A percentile compares a stretch with the other conserved stretches of the same genome.
Evolutionary conservation across 345 rosid genomes (phyloP).

Genomic region (Pistacia vera): DNA sequence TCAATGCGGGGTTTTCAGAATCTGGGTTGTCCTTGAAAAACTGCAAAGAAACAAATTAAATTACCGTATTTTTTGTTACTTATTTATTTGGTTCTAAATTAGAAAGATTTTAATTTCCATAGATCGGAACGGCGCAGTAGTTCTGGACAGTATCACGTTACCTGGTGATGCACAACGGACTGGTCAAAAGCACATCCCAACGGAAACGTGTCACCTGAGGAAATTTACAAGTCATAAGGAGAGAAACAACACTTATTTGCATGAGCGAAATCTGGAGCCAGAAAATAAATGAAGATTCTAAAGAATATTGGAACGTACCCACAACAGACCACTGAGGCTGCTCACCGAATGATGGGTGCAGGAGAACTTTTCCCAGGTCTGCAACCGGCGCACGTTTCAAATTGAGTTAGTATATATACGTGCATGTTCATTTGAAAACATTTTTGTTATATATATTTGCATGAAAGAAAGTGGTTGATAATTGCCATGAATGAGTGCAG

Average conservation of each 20-base stretch:
- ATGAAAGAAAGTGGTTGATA: not conserved
- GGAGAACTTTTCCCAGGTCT: constrained; percentile 74
- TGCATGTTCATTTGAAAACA: not conserved
- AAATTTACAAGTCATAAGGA: not conserved
- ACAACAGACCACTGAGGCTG: constrained; percentile 75
- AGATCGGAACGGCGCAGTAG: too few relatives aligned
- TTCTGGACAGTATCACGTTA: not conserved
- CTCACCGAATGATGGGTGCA: constrained; percentile 53
- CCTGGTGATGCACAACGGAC: constrained; percentile 59
- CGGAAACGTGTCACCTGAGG: constrained; percentile 62
- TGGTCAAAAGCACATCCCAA: constrained; percentile 71
- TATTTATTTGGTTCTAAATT: too few relatives aligned
- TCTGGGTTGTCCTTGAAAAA: constrained; percentile 62
- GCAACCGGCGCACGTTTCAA: not conserved
- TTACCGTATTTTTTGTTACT: too few relatives aligned
- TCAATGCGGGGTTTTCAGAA: constrained; percentile 36
- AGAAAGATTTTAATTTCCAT: not conserved
- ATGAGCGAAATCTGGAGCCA: not conserved
- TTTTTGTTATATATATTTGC: not conserved
- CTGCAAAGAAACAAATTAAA: constrained; percentile 22
- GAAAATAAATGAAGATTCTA: too few relatives aligned
- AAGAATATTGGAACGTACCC: constrained; percentile 26
- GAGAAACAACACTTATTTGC: not conserved
- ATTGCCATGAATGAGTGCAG: constrained; percentile 70
- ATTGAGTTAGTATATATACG: not conserved